These are phyloP conservation scores for Lactarius tabidus DNA, from an alignment of 768 basidiomycete genomes.

Conservation along the genomic window DNA sequence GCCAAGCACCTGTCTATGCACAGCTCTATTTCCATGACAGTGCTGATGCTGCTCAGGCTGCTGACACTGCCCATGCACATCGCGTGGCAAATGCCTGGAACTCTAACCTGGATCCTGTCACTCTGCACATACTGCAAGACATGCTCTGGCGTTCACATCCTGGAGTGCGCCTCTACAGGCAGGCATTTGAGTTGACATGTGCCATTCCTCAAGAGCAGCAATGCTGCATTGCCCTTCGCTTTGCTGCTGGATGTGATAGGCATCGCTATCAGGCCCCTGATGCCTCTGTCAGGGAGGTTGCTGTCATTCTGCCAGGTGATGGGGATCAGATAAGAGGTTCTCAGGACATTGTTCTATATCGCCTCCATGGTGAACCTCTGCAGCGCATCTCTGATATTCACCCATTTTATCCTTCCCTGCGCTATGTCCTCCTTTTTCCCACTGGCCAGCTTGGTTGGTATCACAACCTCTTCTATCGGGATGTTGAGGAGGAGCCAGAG, in stretches of 20 bases:
- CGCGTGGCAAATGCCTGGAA: background rate
- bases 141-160: background rate
- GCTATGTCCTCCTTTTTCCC: slow-evolving; percentile 10
- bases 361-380: background rate
- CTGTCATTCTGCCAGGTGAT: background rate
- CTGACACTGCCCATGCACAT: background rate
- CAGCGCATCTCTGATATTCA: background rate
- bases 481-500: too few relatives aligned
- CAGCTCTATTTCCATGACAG: slow-evolving; percentile 1
- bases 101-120: background rate
- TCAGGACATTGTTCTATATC: background rate
- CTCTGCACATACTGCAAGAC: background rate
- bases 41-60: too few relatives aligned
- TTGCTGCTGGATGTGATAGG: background rate
- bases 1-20: background rate
- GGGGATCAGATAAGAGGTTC: background rate
- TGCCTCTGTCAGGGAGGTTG: background rate
- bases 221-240: slow-evolving; percentile 27
- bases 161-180: background rate
- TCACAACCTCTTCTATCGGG: background rate
- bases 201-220: background rate
- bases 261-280: background rate
- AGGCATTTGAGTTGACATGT: background rate
- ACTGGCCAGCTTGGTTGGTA: slow-evolving; percentile 9
- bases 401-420: background rate